Base-by-base conservation (phyloP, 768 basidiomycete species). In the Lentinula raphanica region DNA sequence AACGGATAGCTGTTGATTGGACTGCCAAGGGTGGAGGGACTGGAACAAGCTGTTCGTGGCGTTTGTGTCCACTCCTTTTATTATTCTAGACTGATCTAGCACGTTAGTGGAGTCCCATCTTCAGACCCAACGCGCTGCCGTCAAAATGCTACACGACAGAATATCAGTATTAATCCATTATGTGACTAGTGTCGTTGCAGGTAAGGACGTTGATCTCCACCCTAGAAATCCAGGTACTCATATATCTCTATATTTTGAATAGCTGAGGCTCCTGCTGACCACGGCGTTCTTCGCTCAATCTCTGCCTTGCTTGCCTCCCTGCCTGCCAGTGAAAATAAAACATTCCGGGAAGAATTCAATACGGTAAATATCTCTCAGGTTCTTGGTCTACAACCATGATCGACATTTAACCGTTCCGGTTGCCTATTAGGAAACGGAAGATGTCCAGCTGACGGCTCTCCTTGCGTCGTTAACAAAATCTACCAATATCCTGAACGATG, bases 1-100 rank as follows among this genome's bases (percentile, higher is more conserved):
- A 99, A 69, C 86, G 97, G 38, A 98, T 99, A 61, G 97, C 97
- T 5, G 97, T 99, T 0, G 96, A 98, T 69, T 96, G 93, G 82
- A 92, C 92, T 2, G 90, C 92, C 25, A 85, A 86, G 69, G 90
- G 91, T 8, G 91, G 92, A 49, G 90, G 84, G 28, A 89, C 86
- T 61, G 88, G 87, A 42, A 90, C 86, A 13, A 91, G 86, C 62
- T 74, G 93, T 94, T 63, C 73, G 90, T 78, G 48, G 49, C 23
- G 0, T 40, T 54, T 19, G 27, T 36, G 32, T 53, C 29, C 27
- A 11, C 25, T 48, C 35, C 23, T 54, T 15, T 11, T 12, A 1
- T 9, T 42, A 28, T 21, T 9, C 44, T 21, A 17, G 32, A 42
- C 50, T 48, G 50, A 32, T 44, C 31, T 46, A 45, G 50, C 32